phyloP scores from a whole-genome alignment of 805 yeast genomes.

The Saccharomyces paradoxus region DNA sequence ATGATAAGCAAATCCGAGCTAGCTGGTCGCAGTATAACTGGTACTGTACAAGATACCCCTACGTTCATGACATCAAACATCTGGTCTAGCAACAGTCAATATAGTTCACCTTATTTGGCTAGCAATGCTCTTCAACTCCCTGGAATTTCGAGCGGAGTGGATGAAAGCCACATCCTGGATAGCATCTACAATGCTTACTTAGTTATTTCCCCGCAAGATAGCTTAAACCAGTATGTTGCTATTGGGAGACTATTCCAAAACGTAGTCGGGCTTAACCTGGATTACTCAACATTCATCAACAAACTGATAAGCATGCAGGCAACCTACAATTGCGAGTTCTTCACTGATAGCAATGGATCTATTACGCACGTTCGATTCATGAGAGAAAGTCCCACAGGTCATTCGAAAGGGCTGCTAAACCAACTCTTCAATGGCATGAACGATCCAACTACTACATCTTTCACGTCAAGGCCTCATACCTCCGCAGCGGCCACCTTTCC shows the following conservation, averaged over 20 bases:
- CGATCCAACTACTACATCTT: neutral
- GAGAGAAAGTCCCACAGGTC: neutral
- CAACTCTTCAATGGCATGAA: neutral
- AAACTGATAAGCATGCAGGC: constrained; percentile 16
- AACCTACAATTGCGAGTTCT: constrained; percentile 16
- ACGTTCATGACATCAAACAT: constrained; percentile 4
- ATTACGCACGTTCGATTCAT: constrained; percentile 21
- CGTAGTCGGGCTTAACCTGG: constrained; percentile 9
- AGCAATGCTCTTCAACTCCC: neutral
- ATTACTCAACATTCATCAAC: constrained; percentile 16
- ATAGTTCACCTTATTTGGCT: neutral
- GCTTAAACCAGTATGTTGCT: constrained; percentile 15
- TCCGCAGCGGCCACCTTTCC: neutral
- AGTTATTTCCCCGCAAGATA: constrained; percentile 7
- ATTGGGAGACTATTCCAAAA: constrained; percentile 20
- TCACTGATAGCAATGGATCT: constrained; percentile 15
- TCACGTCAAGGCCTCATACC: neutral
- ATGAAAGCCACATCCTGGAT: constrained; percentile 7
- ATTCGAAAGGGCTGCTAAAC: neutral
- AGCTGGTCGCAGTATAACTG: neutral
- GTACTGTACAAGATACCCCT: neutral
- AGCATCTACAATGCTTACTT: constrained; percentile 12
- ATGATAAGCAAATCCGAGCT: neutral
- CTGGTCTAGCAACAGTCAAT: constrained; percentile 1
- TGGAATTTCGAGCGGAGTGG: neutral